Percentiles rank a stretch among this genome's conserved stretches.
These are phyloP conservation scores for Gossypium stocksii DNA, from an alignment of 345 rosid genomes.

Conservation along the genomic window DNA sequence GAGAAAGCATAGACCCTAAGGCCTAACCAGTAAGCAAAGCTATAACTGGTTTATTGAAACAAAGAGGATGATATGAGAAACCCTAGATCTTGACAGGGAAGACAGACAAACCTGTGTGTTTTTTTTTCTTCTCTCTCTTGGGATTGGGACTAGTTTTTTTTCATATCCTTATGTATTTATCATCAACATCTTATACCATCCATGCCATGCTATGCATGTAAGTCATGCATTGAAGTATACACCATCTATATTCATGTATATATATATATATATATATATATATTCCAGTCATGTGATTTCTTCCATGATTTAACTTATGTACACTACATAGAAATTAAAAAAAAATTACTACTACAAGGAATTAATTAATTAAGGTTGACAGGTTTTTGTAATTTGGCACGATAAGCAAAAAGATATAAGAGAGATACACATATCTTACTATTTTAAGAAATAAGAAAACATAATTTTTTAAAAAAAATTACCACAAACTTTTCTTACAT, in stretches of 20 bases:
- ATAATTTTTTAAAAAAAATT: background rate
- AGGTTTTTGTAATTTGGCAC: slow-evolving; percentile 1
- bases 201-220: background rate
- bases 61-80: slow-evolving; percentile 20
- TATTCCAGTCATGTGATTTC: too few species aligned
- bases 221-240: too few species aligned
- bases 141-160: slow-evolving; percentile 33
- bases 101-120: slow-evolving; percentile 19
- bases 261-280: too few species aligned
- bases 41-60: background rate
- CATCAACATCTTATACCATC: background rate
- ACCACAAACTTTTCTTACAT: background rate
- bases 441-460: background rate
- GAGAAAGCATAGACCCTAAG: slow-evolving; percentile 4
- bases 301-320: too few species aligned
- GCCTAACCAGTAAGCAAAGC: slow-evolving; percentile 15
- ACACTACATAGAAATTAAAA: too few species aligned
- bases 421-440: background rate
- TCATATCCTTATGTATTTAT: slow-evolving; percentile 14
- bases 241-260: too few species aligned
- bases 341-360: too few species aligned
- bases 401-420: background rate
- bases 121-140: slow-evolving; percentile 14
- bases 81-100: slow-evolving; percentile 48
- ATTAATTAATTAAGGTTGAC: background rate